phyloP scores from a whole-genome alignment of 371 early-diverging fungal genomes.

The Nematocida ausubeli region DNA sequence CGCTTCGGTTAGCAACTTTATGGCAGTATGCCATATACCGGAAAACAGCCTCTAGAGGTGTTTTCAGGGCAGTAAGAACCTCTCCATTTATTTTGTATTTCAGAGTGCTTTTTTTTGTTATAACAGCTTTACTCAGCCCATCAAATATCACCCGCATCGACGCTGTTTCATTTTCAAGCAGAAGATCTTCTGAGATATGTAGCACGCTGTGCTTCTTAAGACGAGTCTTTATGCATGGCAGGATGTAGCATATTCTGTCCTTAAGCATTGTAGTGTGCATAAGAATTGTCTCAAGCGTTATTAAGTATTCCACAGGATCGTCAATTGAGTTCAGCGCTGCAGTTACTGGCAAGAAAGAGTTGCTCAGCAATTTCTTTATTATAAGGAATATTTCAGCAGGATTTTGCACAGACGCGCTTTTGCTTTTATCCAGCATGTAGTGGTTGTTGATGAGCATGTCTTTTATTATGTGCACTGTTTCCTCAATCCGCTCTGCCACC shows the following conservation, averaged over 20 bases:
- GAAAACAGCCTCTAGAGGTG: conserved; percentile 17
- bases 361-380: not conserved
- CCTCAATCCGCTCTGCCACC: not conserved
- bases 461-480: not conserved
- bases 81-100: conserved; percentile 33
- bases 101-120: not conserved
- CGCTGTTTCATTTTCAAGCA: conserved; percentile 18
- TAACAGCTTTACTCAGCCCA: conserved; percentile 11
- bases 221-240: not conserved
- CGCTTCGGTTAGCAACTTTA: not conserved
- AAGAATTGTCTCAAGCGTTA: conserved; percentile 1
- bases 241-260: not conserved
- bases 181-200: not conserved
- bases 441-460: conserved; percentile 6
- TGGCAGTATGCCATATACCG: conserved; percentile 15
- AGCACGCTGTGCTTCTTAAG: not conserved
- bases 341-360: not conserved
- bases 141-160: not conserved
- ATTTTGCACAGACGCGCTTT: not conserved
- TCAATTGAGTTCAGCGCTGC: not conserved
- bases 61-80: not conserved
- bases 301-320: conserved; percentile 41
- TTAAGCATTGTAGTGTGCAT: not conserved
- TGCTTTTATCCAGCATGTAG: not conserved
- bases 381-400: not conserved